Evolutionary conservation across 2,329 filamentous ascomycete species (phyloP).

Genomic region (Claviceps digitariae): DNA sequence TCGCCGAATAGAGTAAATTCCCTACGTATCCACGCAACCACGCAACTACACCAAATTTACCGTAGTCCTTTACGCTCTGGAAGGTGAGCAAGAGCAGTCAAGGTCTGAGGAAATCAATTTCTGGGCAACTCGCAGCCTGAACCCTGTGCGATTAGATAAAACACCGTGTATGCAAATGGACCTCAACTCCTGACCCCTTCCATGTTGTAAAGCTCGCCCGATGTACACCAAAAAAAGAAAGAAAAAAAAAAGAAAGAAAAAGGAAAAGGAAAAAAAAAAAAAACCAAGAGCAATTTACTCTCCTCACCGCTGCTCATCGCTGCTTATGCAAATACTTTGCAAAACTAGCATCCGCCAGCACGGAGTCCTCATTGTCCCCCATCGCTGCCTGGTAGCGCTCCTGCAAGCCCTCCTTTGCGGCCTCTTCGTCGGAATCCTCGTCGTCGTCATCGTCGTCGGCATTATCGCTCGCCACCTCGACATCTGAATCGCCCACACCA

Average conservation of each 20-base stretch:
- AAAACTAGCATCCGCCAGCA: constrained; percentile 44
- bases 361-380: constrained; percentile 38
- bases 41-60: no score
- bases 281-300: no score
- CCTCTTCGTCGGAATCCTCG: constrained; percentile 44
- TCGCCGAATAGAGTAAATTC: no score
- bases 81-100: no score
- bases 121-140: no score
- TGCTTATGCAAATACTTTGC: constrained; percentile 44
- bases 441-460: constrained; percentile 36
- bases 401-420: constrained; percentile 53
- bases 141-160: no score
- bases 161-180: background rate
- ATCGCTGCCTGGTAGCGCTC: constrained; percentile 67
- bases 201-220: no score
- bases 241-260: background rate
- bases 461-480: constrained; percentile 45
- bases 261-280: no score
- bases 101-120: no score
- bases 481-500: constrained; percentile 30
- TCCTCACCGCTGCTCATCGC: background rate
- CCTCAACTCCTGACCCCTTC: background rate
- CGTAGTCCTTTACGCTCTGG: no score
- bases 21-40: no score
- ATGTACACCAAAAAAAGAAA: background rate